Evolutionary conservation across 139 green algal species (phyloP).

Genomic region (Chlamydomonas eustigma): DNA sequence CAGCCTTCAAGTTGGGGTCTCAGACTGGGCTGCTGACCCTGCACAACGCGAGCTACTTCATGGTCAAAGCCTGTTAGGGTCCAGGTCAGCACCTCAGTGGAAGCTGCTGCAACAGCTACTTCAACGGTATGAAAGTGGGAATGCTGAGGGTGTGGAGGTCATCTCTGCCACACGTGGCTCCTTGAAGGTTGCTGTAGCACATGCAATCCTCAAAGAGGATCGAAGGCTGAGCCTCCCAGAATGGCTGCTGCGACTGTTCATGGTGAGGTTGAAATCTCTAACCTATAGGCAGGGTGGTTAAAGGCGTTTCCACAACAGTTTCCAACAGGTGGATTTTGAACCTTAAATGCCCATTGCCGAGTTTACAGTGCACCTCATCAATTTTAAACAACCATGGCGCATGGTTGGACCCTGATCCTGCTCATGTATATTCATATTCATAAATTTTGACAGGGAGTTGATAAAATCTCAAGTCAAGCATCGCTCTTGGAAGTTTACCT

Average conservation of each 20-base stretch:
- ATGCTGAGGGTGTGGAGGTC: neutral
- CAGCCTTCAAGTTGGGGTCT: no score
- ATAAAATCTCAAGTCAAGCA: no score
- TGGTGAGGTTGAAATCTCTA: no score
- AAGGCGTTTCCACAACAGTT: no score
- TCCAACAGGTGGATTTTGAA: no score
- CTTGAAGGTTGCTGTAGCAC: constrained; percentile 23
- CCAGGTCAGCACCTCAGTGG: constrained; percentile 24
- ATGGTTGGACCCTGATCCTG: neutral
- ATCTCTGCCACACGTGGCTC: neutral
- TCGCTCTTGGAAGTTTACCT: constrained; percentile 29
- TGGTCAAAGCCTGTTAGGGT: constrained; percentile 14
- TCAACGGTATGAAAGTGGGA: neutral
- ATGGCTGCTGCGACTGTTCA: constrained; percentile 32
- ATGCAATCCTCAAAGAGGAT: constrained; percentile 24
- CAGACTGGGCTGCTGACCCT: no score
- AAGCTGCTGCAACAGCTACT: constrained; percentile 20
- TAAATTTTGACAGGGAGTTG: no score
- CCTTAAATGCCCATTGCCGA: no score
- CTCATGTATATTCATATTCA: neutral
- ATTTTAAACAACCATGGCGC: neutral
- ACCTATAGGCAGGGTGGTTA: no score
- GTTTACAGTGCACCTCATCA: no score
- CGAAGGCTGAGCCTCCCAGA: constrained; percentile 21
- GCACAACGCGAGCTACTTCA: constrained; percentile 8